Conservation (phyloP, 106 monocot genomes). For the Dendrobium huoshanense region DNA sequence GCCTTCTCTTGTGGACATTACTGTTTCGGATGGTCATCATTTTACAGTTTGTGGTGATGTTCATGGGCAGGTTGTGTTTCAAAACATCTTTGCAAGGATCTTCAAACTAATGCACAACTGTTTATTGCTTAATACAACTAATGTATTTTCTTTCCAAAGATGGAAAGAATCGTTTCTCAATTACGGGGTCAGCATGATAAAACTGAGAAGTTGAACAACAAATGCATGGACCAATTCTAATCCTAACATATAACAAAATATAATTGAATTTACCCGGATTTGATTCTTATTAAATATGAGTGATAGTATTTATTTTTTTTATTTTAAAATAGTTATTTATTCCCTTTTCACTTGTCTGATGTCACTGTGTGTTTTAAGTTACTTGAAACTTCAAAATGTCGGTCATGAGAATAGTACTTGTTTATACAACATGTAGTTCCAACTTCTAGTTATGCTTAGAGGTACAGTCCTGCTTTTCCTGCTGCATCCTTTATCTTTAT, state of each 20-base stretch:
- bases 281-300: too few relatives aligned
- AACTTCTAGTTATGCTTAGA: too few relatives aligned
- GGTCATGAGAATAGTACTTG: not conserved
- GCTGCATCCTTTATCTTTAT: too few relatives aligned
- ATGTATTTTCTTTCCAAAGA: not conserved
- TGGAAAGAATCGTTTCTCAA: not conserved
- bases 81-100: not conserved
- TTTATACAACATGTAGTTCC: too few relatives aligned
- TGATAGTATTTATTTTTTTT: too few relatives aligned
- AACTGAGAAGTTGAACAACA: not conserved
- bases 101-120: not conserved
- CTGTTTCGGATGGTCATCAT: slow-evolving; percentile 54
- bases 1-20: slow-evolving; percentile 93
- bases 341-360: not conserved
- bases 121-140: not conserved
- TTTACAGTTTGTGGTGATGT: slow-evolving; percentile 97
- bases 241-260: not conserved
- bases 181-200: not conserved
- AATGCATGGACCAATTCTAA: not conserved
- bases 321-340: not conserved
- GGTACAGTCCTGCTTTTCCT: too few relatives aligned
- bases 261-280: too few relatives aligned
- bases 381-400: not conserved
- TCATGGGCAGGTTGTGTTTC: slow-evolving; percentile 71
- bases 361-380: not conserved